Evolutionary conservation across 257 asterid species (phyloP), one percentile per base, ranked within the genome.

Genomic region (Forsythia suspensa): DNA sequence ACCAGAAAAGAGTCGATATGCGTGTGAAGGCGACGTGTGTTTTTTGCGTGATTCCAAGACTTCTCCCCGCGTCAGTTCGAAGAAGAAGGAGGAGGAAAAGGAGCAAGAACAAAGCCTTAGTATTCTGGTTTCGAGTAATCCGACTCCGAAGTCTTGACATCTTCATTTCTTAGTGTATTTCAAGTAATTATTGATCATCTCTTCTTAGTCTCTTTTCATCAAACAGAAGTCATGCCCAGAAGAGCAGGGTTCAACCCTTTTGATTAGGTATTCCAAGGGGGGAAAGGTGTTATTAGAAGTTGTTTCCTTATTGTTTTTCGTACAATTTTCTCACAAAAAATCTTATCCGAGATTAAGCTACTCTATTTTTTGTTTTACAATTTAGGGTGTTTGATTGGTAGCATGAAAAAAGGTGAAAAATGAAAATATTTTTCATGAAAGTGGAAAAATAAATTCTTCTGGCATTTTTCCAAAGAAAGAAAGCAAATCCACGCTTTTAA

Each of bases 21-120:
- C 76, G 0, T 84, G 90, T 1, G 81, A 87, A 61, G 90, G 88
- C 0, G 90, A 82, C 1, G 85, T 82, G 18, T 84, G 90, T 73
- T 82, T 80, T 43, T 16, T 87, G 41, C 80, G 85, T 7, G 80
- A 77, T 20, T 7, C 72, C 1, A 86, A 86, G 80, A 72, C 41
- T 6, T 70, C 78, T 0, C 16, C 48, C 42, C 39, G 44, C 16
- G 46, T 74, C 9, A 38, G 65, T 34, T 48, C 71, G 38, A 84
- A 81, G 85, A 86, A 84, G 72, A 72, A 59, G 51, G 0, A 44
- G 52, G 4, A 48, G 57, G 0, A 48, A 6, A n/a, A 55, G 29
- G 24, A 18, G 10, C 29, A n/a, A 16, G 65, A 55, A 55, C 29
- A 8, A 18, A 55, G 3, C 65, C 24, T 18, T 55, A 55, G 3